Percentiles rank a stretch among this genome's conserved stretches.
phyloP scores from a whole-genome alignment of 2,329 filamentous ascomycete genomes.

The Ilyonectria destructans region DNA sequence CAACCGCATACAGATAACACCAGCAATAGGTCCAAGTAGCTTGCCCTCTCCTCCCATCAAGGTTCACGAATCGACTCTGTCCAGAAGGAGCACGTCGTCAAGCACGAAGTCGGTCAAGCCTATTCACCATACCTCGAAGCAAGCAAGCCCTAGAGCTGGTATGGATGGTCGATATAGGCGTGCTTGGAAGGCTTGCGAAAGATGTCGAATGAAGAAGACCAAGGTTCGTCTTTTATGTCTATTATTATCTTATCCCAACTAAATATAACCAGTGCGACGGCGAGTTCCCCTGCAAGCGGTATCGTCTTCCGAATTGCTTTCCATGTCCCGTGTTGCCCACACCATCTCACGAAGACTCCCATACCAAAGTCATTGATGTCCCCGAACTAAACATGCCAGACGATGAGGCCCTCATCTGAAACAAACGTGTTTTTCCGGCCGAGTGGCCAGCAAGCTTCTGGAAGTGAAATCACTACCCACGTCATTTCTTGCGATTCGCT shows the following conservation, averaged over 20 bases:
- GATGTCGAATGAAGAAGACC: conserved; percentile 83
- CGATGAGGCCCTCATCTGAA: no score
- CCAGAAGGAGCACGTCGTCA: conserved; percentile 58
- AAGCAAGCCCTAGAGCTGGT: conserved; percentile 59
- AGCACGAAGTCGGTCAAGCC: conserved; percentile 66
- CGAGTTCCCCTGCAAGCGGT: conserved; percentile 77
- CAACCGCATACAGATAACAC: conserved; percentile 16
- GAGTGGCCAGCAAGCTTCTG: no score
- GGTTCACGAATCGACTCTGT: conserved; percentile 57
- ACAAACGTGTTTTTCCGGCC: no score
- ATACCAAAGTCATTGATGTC: no score
- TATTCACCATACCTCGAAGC: conserved; percentile 67
- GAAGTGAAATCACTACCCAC: no score
- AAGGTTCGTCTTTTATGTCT: conserved; percentile 60
- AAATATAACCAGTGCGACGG: conserved; percentile 70
- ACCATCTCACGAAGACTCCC: no score
- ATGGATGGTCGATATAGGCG: conserved; percentile 74
- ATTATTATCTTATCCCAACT: no score
- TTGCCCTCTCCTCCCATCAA: conserved; percentile 70
- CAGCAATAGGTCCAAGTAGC: conserved; percentile 64
- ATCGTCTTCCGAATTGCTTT: no score
- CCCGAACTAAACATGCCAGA: no score
- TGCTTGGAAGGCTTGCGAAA: no score
- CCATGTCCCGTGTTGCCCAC: no score
- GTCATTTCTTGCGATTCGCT: no score